Conservation (phyloP, 1,284 basidiomycete genomes). For the Volvariella volvacea region DNA sequence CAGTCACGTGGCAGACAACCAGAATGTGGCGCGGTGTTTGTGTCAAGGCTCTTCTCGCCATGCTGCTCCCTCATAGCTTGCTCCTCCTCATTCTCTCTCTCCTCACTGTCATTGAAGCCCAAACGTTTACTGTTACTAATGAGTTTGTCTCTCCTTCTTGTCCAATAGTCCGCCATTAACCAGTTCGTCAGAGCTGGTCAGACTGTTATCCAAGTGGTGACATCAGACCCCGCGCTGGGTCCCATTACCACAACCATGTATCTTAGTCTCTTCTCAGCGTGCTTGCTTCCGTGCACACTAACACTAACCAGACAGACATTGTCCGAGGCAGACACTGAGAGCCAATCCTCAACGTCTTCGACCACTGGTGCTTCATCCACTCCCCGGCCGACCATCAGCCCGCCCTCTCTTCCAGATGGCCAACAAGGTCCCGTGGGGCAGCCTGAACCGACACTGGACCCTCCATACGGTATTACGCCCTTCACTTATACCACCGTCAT, state of each 20-base stretch:
- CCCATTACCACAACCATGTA: constrained; percentile 36
- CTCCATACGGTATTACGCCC: constrained; percentile 41
- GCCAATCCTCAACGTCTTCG: constrained; percentile 14
- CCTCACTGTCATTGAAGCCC: constrained; percentile 26
- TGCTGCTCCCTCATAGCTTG: constrained; percentile 8
- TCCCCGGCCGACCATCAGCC: constrained; percentile 16
- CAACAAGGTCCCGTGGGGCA: constrained; percentile 54
- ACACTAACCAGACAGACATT: constrained; percentile 13
- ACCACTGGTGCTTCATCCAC: constrained; percentile 17
- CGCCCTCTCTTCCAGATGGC: constrained; percentile 18
- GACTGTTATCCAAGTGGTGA: constrained; percentile 47
- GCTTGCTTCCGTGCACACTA: constrained; percentile 2
- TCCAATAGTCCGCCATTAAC: not conserved
- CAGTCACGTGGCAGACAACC: too few species aligned
- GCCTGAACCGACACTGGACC: constrained; percentile 34
- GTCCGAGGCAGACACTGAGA: constrained; percentile 19
- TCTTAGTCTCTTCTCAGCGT: constrained; percentile 12
- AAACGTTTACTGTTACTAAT: constrained; percentile 39
- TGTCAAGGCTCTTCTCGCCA: not conserved
- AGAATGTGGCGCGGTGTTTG: too few species aligned
- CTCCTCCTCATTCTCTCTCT: constrained; percentile 22
- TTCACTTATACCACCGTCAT: constrained; percentile 58
- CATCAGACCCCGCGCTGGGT: constrained; percentile 32
- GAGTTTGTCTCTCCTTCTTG: constrained; percentile 27
- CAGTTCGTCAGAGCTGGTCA: constrained; percentile 35